Evolutionary conservation across 2,329 filamentous ascomycete species (phyloP).

Genomic region (Botrytis porri): DNA sequence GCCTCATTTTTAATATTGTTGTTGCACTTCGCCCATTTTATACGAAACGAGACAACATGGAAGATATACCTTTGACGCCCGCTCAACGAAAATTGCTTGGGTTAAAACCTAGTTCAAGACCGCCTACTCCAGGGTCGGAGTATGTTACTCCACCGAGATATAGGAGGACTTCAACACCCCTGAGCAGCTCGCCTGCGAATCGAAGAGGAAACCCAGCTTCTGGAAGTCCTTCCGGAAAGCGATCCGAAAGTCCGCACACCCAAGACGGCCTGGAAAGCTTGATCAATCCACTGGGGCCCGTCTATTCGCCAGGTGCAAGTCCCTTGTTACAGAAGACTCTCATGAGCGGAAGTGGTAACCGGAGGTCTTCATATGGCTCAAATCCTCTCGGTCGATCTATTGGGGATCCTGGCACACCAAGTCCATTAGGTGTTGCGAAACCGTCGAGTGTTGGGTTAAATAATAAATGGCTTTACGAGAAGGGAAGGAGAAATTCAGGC

Average conservation of each 20-base stretch:
- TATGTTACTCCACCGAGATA: slow-evolving; percentile 89
- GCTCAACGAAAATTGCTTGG: slow-evolving; percentile 82
- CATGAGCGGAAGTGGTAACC: slow-evolving; percentile 46
- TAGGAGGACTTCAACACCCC: slow-evolving; percentile 66
- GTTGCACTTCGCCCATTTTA: slow-evolving; percentile 70
- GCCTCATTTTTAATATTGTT: slow-evolving; percentile 68
- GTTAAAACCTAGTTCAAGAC: slow-evolving; percentile 62
- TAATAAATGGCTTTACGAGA: slow-evolving; percentile 94
- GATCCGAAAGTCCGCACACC: not conserved
- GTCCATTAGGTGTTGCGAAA: slow-evolving; percentile 59
- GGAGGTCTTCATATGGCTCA: slow-evolving; percentile 62
- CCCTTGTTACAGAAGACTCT: slow-evolving; percentile 68
- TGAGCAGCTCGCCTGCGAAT: slow-evolving; percentile 56
- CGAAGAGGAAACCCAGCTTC: slow-evolving; percentile 50
- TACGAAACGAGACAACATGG: slow-evolving; percentile 69
- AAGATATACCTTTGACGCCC: slow-evolving; percentile 89
- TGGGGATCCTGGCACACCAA: slow-evolving; percentile 58
- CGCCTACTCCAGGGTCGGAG: slow-evolving; percentile 65
- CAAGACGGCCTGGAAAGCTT: slow-evolving; percentile 11
- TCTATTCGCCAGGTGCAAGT: slow-evolving; percentile 51
- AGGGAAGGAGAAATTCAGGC: slow-evolving; percentile 51
- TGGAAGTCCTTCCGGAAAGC: slow-evolving; percentile 27
- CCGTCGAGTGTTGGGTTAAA: slow-evolving; percentile 75
- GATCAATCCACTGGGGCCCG: slow-evolving; percentile 42
- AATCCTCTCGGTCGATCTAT: slow-evolving; percentile 50